Base-by-base conservation (phyloP, 768 basidiomycete species). In the Scleroderma bovista region DNA sequence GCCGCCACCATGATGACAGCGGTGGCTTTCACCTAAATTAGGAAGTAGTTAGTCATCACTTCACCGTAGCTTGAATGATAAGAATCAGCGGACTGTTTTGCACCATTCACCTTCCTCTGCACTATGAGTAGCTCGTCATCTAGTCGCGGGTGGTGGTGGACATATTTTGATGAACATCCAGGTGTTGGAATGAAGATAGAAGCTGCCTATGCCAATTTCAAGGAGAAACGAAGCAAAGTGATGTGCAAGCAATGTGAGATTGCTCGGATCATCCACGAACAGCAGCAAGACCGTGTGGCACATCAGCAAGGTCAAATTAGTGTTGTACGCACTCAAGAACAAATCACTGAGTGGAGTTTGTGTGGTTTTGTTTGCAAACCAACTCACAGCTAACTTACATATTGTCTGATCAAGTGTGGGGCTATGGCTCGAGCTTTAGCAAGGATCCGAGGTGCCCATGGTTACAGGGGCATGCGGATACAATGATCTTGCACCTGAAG, bases 181-280 rank as follows among this genome's bases (percentile, higher is more conserved):
- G 34, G 34, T 36, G 34, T 36, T 36, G 5, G 6, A 36, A n/a
- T 36, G 34, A 36, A 36, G 4, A 15, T 36, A 3, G 4, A 36
- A 12, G 34, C 34, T 6, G 34, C 34, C n/a, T 36, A 36, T 36
- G 34, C n/a, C 3, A n/a, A 36, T 36, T 36, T 36, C 34, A 36
- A 12, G 37, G 50, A 16, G 46, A 58, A 36, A n/a, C 13, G n/a
- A 36, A 36, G 34, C 17, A 47, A 37, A 47, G 32, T 24, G 22
- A 36, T 33, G 23, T 46, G 32, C 17, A 46, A 33, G 12, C 15
- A n/a, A 15, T 46, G 46, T 23, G 9, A 17, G 17, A 23, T 24
- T 19, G 32, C 46, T 5, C 3, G 23, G 20, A 47, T 47, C 24
- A 20, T 47, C 32, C 2, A 20, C 9, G 34, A 47, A 23, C 46